Evolutionary conservation across 768 basidiomycete species (phyloP).

Genomic region (Tremella mesenterica): DNA sequence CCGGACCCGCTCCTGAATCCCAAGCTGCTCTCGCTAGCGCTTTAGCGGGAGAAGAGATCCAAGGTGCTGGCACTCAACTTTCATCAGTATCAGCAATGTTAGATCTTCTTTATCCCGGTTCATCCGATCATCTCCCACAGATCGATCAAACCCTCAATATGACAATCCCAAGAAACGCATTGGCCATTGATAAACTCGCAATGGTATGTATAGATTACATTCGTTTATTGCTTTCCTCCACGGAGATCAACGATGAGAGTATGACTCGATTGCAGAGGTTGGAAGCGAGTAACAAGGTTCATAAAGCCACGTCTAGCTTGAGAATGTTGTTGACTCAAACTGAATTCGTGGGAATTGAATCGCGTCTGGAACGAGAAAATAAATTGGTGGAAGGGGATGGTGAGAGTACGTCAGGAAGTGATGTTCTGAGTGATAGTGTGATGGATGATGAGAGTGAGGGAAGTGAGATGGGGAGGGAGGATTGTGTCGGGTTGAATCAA

Average conservation of each 20-base stretch:
- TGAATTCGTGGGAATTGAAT: conserved; percentile 16
- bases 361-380: neutral
- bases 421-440: conserved; percentile 3
- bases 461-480: conserved; percentile 7
- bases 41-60: conserved; percentile 32
- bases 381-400: too few relatives aligned
- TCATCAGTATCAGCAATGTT: conserved; percentile 33
- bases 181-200: conserved; percentile 37
- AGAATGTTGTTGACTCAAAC: conserved; percentile 31
- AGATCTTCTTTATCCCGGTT: conserved; percentile 31
- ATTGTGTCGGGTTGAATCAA: conserved; percentile 10
- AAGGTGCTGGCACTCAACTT: conserved; percentile 18
- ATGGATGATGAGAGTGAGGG: conserved; percentile 4
- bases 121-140: conserved; percentile 1
- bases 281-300: conserved; percentile 11
- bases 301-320: conserved; percentile 19
- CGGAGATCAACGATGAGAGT: conserved; percentile 1
- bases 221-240: conserved; percentile 21
- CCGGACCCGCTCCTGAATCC: conserved; percentile 23
- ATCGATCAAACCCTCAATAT: neutral
- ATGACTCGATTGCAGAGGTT: conserved; percentile 4
- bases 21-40: conserved; percentile 36
- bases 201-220: conserved; percentile 39
- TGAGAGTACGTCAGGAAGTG: too few relatives aligned
- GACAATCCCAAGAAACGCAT: conserved; percentile 11